phyloP scores from a whole-genome alignment of 257 asterid species.

The Solanum paucissectum region DNA sequence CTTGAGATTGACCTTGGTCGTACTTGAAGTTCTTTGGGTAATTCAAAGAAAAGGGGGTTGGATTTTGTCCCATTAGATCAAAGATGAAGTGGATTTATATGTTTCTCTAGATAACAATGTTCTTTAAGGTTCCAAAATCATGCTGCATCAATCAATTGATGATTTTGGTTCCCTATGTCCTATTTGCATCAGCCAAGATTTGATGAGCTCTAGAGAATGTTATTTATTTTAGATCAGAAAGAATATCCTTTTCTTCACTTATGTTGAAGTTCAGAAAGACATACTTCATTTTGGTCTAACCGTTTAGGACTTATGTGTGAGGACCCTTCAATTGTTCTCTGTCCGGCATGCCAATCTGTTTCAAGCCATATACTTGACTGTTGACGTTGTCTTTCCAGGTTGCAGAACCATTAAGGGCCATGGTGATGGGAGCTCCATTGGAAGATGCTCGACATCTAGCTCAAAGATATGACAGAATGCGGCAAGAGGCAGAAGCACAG shows the following conservation, averaged over 20 bases:
- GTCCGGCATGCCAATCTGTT: neutral
- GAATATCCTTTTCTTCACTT: neutral
- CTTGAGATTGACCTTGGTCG: neutral
- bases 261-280: neutral
- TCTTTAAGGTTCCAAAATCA: neutral
- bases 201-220: neutral
- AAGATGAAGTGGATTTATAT: neutral
- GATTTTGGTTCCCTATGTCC: neutral
- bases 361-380: neutral
- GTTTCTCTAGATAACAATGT: neutral
- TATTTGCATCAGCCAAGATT: neutral
- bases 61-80: neutral
- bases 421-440: constrained; percentile 99
- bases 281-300: neutral
- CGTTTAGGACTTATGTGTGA: neutral
- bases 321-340: neutral
- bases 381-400: constrained; percentile 33
- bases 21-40: neutral
- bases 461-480: constrained; percentile 93
- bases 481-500: constrained; percentile 99
- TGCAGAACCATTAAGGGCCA: constrained; percentile 96
- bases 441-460: constrained; percentile 99
- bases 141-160: neutral
- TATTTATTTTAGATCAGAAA: neutral
- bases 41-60: neutral